Evolutionary conservation across 805 yeast genomes (phyloP), one percentile per base, ranked within the genome.

Genomic region (Wickerhamomyces canadensis): DNA sequence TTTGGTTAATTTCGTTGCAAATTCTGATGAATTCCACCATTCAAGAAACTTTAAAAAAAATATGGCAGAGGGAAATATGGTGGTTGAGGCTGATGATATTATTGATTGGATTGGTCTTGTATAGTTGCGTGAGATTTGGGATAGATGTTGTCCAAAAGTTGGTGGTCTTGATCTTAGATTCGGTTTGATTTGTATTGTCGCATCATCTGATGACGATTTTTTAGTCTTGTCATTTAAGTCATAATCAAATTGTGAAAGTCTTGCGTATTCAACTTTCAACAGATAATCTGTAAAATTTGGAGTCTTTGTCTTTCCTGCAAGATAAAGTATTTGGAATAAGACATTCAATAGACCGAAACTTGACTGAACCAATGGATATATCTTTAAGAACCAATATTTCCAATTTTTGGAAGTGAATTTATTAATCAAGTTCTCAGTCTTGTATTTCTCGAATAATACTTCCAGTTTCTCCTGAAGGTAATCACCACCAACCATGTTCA

Each of bases 21-120:
- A 74, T 42, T 83, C 86, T 13, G 88, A 78, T 19, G 84, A 74
- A 43, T 78, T 77, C 94, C 95, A 89, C 96, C 97, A 89, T 58
- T 89, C 97, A 25, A 87, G 67, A 49, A 89, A 85, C 60, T 87
- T 86, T 42, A 89, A 67, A 18, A 80, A 52, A 54, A 91, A 88
- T 35, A 89, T 81, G 3, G 94, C 85, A 0, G 82, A 70, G 0
- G 96, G 96, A 60, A 91, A 76, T 31, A 79, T 57, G 3, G 84
- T 55, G 22, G 54, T 43, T 27, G 61, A 48, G 16, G 43, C 17
- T 14, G 36, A 47, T 26, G 53, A 47, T 9, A 44, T 35, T 15
- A 41, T 41, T 32, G 43, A 31, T 27, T 42, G 29, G 1, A 55
- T 5, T 14, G 56, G 52, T 2, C 33, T 34, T 24, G 42, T 38